Percentiles rank a stretch among this genome's conserved stretches.
phyloP scores from a whole-genome alignment of 495 filamentous ascomycete genomes.

The Trichoderma orchidacearum region DNA sequence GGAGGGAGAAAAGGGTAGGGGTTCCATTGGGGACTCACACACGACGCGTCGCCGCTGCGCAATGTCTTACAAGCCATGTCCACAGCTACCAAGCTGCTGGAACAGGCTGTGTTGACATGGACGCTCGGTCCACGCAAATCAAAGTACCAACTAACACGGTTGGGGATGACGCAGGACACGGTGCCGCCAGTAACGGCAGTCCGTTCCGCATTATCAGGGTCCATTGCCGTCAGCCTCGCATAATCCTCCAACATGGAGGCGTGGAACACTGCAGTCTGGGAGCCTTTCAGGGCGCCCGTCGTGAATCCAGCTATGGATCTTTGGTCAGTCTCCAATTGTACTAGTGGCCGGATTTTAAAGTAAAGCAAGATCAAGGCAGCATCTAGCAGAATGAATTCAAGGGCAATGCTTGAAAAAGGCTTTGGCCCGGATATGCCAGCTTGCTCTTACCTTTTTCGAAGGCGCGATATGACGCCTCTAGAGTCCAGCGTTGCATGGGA shows the following conservation, averaged over 20 bases:
- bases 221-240: conserved; percentile 10
- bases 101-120: conserved; percentile 40
- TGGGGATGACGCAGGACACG: conserved; percentile 27
- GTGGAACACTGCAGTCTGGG: conserved; percentile 14
- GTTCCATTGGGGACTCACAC: conserved; percentile 1
- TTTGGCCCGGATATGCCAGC: too few relatives aligned
- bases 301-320: conserved; percentile 13
- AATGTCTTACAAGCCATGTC: conserved; percentile 65
- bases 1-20: not conserved
- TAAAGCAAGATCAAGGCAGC: not conserved
- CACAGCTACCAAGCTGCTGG: conserved; percentile 41
- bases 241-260: conserved; percentile 19
- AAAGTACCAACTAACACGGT: conserved; percentile 39
- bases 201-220: conserved; percentile 12
- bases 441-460: conserved; percentile 29
- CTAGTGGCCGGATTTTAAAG: too few relatives aligned
- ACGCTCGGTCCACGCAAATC: conserved; percentile 11
- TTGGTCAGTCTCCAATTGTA: not conserved
- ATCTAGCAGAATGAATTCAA: too few relatives aligned
- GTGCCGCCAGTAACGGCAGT: conserved; percentile 14
- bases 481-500: conserved; percentile 17
- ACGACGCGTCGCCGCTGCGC: conserved; percentile 27
- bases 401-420: too few relatives aligned
- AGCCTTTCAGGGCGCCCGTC: conserved; percentile 6
- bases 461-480: conserved; percentile 39